Evolutionary conservation across 2,329 filamentous ascomycete genomes (phyloP).

Genomic region (Pseudogymnoascus sp.): DNA sequence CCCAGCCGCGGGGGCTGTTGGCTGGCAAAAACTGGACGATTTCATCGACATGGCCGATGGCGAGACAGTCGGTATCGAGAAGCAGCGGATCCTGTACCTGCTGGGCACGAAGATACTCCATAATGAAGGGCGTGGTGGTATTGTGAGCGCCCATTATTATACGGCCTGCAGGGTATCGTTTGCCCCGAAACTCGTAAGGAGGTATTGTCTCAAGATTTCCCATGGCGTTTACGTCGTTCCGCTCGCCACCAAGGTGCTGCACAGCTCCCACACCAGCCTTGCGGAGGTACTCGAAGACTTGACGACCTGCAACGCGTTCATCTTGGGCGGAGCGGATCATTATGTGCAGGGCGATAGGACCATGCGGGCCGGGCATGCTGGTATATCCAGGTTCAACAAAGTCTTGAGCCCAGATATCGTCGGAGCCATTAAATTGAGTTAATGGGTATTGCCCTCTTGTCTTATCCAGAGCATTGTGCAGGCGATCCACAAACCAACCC

Average conservation of each 20-base stretch:
- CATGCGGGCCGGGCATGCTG: constrained; percentile 33
- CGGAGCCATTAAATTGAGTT: constrained; percentile 20
- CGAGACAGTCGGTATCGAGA: constrained; percentile 30
- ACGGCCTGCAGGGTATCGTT: constrained; percentile 23
- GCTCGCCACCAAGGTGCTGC: constrained; percentile 21
- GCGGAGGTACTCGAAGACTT: constrained; percentile 30
- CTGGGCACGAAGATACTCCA: constrained; percentile 29
- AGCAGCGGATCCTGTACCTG: constrained; percentile 31
- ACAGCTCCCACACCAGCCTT: constrained; percentile 28
- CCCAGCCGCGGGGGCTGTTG: constrained; percentile 20
- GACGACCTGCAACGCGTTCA: constrained; percentile 25
- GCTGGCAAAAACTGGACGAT: constrained; percentile 30
- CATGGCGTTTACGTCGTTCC: constrained; percentile 22
- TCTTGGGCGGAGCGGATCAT: constrained; percentile 9
- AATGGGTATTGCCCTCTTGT: neutral
- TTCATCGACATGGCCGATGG: constrained; percentile 31
- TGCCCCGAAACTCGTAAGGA: constrained; percentile 20
- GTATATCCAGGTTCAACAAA: constrained; percentile 34
- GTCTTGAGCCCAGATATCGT: constrained; percentile 35
- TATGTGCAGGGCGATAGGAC: constrained; percentile 20
- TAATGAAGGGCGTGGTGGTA: constrained; percentile 19
- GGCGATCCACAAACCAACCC: neutral
- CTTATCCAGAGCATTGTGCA: constrained; percentile 11
- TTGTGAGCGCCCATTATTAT: constrained; percentile 22
- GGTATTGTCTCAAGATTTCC: constrained; percentile 35